Base-by-base conservation (phyloP, 768 basidiomycete species). In the Rhizopogon salebrosus region DNA sequence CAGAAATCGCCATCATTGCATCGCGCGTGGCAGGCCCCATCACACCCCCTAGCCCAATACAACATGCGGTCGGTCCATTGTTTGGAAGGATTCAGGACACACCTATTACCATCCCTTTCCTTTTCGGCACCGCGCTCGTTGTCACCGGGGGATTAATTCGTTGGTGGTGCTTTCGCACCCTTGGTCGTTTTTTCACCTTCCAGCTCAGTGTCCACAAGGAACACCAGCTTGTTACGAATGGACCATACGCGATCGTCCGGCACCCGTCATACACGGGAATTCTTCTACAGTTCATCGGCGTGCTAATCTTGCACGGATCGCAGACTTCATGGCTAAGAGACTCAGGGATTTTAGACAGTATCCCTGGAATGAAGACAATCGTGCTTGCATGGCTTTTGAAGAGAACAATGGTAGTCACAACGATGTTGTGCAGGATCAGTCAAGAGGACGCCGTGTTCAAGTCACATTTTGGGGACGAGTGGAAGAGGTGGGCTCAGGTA, bases 401-500 rank as follows among this genome's bases (percentile, higher is more conserved):
- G 9, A 20, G 42, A 24, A 42, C 23, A 39, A 56, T 41, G 40
- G 26, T 31, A 40, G 49, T 26, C n/a, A 29, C 5, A 10, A 36
- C 27, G n/a, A 29, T 54, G 5, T 8, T 54, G 7, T 41, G 35
- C 16, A 52, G 57, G 18, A 48, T 50, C n/a, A 38, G 5, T 14
- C 27, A 38, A 50, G 73, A 74, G 53, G 72, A 75, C 6, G 59
- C 67, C 41, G 50, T 74, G 49, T n/a, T n/a, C n/a, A 56, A 57
- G 34, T 52, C 56, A 10, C 56, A 60, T 22, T 74, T 73, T 49
- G 70, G 67, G 9, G 40, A 61, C 29, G 68, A 65, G 23, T 73
- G 72, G 71, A 63, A 66, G 6, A 42, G 49, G 4, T 74, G 68
- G 65, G 67, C 64, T 4, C 51, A 37, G 2, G 54, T 48, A 13